phyloP scores from a whole-genome alignment of 2,329 filamentous ascomycete species.

The Xylariales sp. region DNA sequence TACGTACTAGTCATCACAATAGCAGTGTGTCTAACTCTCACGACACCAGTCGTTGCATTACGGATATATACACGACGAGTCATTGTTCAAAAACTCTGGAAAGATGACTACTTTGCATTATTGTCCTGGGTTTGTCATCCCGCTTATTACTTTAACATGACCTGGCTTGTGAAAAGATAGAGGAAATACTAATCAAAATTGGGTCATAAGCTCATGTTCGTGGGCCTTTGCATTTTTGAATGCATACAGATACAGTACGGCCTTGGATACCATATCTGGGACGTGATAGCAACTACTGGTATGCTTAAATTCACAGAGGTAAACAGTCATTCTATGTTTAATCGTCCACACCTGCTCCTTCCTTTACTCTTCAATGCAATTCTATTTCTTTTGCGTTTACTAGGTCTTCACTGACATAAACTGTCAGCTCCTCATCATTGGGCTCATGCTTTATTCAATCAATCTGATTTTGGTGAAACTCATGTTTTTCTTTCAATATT shows the following conservation, averaged over 20 bases:
- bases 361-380: slow-evolving; percentile 23
- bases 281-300: not conserved
- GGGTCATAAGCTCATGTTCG: not conserved
- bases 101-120: not conserved
- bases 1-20: not conserved
- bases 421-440: too few relatives aligned
- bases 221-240: not conserved
- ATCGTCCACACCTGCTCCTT: not conserved
- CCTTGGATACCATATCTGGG: slow-evolving; percentile 6
- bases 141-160: not conserved
- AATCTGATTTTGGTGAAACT: too few relatives aligned
- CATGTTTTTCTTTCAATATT: too few relatives aligned
- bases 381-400: too few relatives aligned
- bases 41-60: not conserved
- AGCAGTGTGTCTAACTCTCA: not conserved
- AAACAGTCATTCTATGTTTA: not conserved
- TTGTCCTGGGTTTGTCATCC: not conserved
- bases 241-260: not conserved
- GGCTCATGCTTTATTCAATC: too few relatives aligned
- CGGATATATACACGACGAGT: not conserved
- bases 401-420: too few relatives aligned
- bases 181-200: not conserved
- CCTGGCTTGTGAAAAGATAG: not conserved
- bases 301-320: not conserved
- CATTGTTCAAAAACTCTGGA: not conserved